These are phyloP conservation scores for Chionographis japonica DNA, from an alignment of 106 monocot genomes.

Conservation along the genomic window DNA sequence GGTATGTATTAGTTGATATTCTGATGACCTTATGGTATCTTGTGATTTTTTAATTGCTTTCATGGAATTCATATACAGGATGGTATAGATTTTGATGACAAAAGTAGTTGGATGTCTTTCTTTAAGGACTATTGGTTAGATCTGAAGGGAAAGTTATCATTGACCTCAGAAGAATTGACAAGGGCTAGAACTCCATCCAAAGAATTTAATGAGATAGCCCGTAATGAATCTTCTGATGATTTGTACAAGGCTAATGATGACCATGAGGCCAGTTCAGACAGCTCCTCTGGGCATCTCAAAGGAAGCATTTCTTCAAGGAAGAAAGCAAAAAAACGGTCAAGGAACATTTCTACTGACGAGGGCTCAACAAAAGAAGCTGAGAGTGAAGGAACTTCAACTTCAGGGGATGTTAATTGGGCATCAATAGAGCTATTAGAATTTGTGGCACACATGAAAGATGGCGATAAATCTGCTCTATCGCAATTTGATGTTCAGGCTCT, in stretches of 20 bases:
- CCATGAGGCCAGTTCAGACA: slow-evolving; percentile 43
- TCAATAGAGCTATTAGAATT: slow-evolving; percentile 90
- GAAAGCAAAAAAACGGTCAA: slow-evolving; percentile 3
- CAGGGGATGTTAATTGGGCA: slow-evolving; percentile 65
- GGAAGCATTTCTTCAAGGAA: slow-evolving; percentile 30
- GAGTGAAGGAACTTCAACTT: slow-evolving; percentile 18
- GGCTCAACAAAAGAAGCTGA: slow-evolving; percentile 13
- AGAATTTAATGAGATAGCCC: slow-evolving; percentile 14
- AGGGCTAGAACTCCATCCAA: slow-evolving; percentile 50
- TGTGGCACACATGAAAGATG: slow-evolving; percentile 82
- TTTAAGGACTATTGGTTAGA: slow-evolving; percentile 96
- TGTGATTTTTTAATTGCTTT: background rate
- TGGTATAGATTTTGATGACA: slow-evolving; percentile 86
- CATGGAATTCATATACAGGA: slow-evolving; percentile 31
- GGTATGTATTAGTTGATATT: background rate
- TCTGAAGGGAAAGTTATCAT: slow-evolving; percentile 66
- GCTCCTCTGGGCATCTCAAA: slow-evolving; percentile 33
- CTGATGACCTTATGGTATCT: background rate
- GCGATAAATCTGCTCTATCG: slow-evolving; percentile 65
- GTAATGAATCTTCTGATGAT: slow-evolving; percentile 51
- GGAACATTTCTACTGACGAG: slow-evolving; percentile 3
- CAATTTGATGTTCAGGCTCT: slow-evolving; percentile 91
- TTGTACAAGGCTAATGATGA: slow-evolving; percentile 32
- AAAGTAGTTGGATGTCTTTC: slow-evolving; percentile 71
- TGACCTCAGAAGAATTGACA: slow-evolving; percentile 72